Base-by-base conservation (phyloP, 495 filamentous ascomycete genomes). In the Daldinia decipiens region DNA sequence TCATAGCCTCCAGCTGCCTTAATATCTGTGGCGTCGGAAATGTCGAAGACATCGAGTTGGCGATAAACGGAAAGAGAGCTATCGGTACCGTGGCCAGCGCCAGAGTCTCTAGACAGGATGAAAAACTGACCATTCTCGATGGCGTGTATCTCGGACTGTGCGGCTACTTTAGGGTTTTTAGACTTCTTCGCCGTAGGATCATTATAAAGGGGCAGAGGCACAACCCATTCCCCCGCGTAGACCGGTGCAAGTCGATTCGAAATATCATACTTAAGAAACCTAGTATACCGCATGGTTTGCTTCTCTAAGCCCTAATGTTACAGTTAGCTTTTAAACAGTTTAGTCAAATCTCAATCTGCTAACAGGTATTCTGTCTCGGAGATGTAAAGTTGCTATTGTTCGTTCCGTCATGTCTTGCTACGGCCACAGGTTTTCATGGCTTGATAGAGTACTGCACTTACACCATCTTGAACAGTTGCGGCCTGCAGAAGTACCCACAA, bases 41-140 rank as follows among this genome's bases (percentile, higher is more conserved):
- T 86, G 68, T 91, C 88, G 76, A 94, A 87, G 15, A 95, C 79
- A 73, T 94, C 92, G 24, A 88, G 87, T 61, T 93, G 90, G 21
- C 92, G 88, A 78, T 93, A 93, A 9, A 88, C 70, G 34, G 87
- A 89, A 57, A 79, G 68, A 1, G 88, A 81, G 32, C 79, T 72
- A 5, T 78, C 74, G 59, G 84, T 78, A 6, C 91, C 91, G 51
- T 83, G 86, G 3, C 92, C 92, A 32, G 82, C 83, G 40, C 74
- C 77, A 0, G 85, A 87, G 76, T 94, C 92, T 43, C 91, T 87
- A 5, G 90, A 81, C 11, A 95, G 83, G 32, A 94, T 76, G 26
- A 95, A 82, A 77, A 91, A 93, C 79, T 88, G 89, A 8, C 76
- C 84, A 3, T 85, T 82, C 3, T 86, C 86, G 47, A 95, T 78